These are phyloP conservation scores for Kwoniella shivajii DNA, from an alignment of 1,284 basidiomycete genomes.

Conservation along the genomic window DNA sequence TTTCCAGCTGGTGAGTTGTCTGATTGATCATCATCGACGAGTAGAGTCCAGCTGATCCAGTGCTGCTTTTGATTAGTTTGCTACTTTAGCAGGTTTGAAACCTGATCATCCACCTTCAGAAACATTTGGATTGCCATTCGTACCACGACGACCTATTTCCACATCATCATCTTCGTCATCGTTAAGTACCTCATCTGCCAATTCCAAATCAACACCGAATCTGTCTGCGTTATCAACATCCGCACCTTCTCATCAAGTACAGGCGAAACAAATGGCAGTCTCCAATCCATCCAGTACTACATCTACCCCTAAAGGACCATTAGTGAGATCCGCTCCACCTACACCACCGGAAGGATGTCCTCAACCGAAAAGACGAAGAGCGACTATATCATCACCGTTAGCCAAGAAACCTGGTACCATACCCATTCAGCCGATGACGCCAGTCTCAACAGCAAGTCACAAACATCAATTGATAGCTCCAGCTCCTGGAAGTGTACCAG, in stretches of 20 bases:
- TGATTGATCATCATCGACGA: background rate
- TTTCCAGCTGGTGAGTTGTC: slow-evolving; percentile 31
- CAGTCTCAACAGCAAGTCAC: background rate
- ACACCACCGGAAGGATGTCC: slow-evolving; percentile 44
- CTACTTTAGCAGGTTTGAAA: slow-evolving; percentile 39
- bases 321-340: slow-evolving; percentile 38
- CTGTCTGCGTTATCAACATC: slow-evolving; percentile 23
- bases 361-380: slow-evolving; percentile 45
- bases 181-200: slow-evolving; percentile 17
- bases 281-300: background rate
- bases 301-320: slow-evolving; percentile 29
- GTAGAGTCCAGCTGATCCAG: background rate
- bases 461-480: slow-evolving; percentile 7
- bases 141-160: background rate
- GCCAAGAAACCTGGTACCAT: slow-evolving; percentile 12
- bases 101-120: slow-evolving; percentile 38
- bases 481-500: background rate
- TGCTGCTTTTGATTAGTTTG: slow-evolving; percentile 27
- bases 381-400: slow-evolving; percentile 32
- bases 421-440: background rate
- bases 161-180: background rate
- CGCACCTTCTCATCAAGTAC: slow-evolving; percentile 7
- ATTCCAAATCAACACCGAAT: slow-evolving; percentile 39
- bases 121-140: slow-evolving; percentile 37
- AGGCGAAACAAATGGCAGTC: background rate